Percentiles rank a stretch among this genome's conserved stretches.
Evolutionary conservation across 345 rosid genomes (phyloP).

Genomic region (Citrus cavaleriei): DNA sequence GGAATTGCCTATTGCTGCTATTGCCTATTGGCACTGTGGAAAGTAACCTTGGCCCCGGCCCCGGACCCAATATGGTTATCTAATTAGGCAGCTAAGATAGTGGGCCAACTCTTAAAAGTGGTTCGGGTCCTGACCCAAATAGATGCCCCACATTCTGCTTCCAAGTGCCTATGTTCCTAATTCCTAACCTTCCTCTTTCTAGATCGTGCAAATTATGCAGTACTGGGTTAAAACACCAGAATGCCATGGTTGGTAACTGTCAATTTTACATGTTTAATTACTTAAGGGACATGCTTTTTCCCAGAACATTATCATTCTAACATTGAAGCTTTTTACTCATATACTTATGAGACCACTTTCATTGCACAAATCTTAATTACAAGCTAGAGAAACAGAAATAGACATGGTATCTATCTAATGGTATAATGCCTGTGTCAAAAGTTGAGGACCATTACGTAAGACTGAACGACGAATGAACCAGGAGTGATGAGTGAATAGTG

Average conservation of each 20-base stretch:
- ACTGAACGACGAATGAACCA: not conserved
- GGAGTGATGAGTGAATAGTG: not conserved
- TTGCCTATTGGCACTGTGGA: not conserved
- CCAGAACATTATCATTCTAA: not conserved
- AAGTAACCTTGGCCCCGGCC: not conserved
- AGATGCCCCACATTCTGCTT: not conserved
- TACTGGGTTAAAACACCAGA: not conserved
- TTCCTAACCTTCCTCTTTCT: not conserved
- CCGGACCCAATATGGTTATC: slow-evolving; percentile 13
- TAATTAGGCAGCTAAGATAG: slow-evolving; percentile 3
- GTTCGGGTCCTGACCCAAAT: slow-evolving; percentile 11
- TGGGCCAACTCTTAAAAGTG: slow-evolving; percentile 4
- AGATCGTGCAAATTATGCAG: slow-evolving; percentile 7
- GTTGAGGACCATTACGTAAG: slow-evolving; percentile 1
- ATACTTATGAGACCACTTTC: not conserved
- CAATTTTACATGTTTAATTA: slow-evolving; percentile 4
- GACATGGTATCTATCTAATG: not conserved
- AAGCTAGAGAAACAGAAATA: not conserved
- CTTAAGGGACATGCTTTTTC: not conserved
- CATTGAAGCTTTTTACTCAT: not conserved
- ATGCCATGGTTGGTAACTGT: slow-evolving; percentile 16
- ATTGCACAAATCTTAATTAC: not conserved
- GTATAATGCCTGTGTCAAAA: not conserved
- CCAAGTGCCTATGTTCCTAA: not conserved
- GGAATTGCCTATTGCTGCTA: not conserved